Evolutionary conservation across 2,329 filamentous ascomycete genomes (phyloP), one percentile per base, ranked within the genome.

Genomic region (Canariomyces notabilis): DNA sequence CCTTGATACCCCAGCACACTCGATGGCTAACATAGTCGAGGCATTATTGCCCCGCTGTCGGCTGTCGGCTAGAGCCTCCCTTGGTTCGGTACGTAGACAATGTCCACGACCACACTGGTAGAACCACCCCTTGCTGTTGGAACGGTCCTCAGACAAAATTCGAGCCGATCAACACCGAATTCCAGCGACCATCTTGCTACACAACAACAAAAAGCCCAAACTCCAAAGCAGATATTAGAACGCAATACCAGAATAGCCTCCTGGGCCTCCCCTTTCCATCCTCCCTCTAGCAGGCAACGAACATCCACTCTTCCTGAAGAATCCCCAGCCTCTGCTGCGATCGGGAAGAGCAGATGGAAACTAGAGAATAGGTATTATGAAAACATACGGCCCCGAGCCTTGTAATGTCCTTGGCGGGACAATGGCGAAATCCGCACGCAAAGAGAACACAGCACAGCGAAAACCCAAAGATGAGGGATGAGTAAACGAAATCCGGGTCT

Each of bases 401-500:
- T 38, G 42, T 39, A 37, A 43, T 44, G 44, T 39, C 47, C 48
- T 44, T 35, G 47, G 52, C 38, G 49, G 45, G 50, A 51, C 43
- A 40, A 48, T 39, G 49, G 48, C 58, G 58, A 59, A 56, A 45
- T 45, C 39, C 55, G 61, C 59, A 60, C 64, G 60, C 59, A 59
- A 61, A 57, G 56, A 48, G 59, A 59, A 60, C 57, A 39, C 14
- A 15, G 31, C 32, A 42, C 42, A 40, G 39, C 42, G 26, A 29
- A 59, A 59, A 60, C 51, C 57, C 50, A 56, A 59, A 49, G 56
- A 59, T 57, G 54, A 20, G 37, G 37, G 26, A 56, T 57, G 55
- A 55, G 51, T 59, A 63, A 58, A 54, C 56, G 61, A 68, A 62
- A 57, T 64, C 60, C 64, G 71, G 66, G 76, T 75, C 73, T 73